Evolutionary conservation across 2,329 filamentous ascomycete genomes (phyloP).

Genomic region (Colletotrichum endophyticum): DNA sequence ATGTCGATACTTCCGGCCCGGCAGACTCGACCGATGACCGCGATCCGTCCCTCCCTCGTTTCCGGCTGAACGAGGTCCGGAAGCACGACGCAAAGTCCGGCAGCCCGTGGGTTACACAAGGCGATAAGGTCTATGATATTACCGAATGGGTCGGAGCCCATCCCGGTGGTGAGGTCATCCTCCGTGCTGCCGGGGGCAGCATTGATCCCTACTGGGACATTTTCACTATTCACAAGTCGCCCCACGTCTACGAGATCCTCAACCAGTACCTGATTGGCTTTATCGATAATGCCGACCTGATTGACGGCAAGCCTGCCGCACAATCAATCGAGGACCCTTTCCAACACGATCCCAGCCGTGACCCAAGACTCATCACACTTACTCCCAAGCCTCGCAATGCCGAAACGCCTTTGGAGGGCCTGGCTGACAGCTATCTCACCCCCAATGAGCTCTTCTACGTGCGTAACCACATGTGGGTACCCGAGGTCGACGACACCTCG

Average conservation of each 20-base stretch:
- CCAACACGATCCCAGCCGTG: slow-evolving; percentile 55
- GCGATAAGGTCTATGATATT: slow-evolving; percentile 72
- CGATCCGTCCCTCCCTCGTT: slow-evolving; percentile 51
- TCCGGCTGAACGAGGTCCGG: slow-evolving; percentile 55
- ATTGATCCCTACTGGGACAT: slow-evolving; percentile 75
- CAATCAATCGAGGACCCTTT: slow-evolving; percentile 67
- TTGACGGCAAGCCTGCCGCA: slow-evolving; percentile 58
- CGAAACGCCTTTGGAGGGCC: slow-evolving; percentile 57
- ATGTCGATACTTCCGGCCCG: neutral
- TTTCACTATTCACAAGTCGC: slow-evolving; percentile 70
- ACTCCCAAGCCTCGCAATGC: slow-evolving; percentile 65
- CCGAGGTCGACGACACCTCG: slow-evolving; percentile 44
- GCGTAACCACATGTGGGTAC: slow-evolving; percentile 71
- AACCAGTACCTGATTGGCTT: slow-evolving; percentile 69
- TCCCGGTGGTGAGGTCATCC: slow-evolving; percentile 71
- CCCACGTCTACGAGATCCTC: slow-evolving; percentile 69
- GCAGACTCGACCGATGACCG: slow-evolving; percentile 28
- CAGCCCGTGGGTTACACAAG: slow-evolving; percentile 68
- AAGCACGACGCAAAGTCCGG: slow-evolving; percentile 57
- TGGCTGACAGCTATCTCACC: slow-evolving; percentile 57
- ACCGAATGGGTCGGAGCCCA: slow-evolving; percentile 71
- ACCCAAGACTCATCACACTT: slow-evolving; percentile 54
- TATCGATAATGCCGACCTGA: slow-evolving; percentile 62
- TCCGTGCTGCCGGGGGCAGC: slow-evolving; percentile 67
- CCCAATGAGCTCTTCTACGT: slow-evolving; percentile 41